Percentiles rank a stretch among this genome's conserved stretches.
Evolutionary conservation across 1,284 basidiomycete genomes (phyloP).

Genomic region (Apiotrichum sp.): DNA sequence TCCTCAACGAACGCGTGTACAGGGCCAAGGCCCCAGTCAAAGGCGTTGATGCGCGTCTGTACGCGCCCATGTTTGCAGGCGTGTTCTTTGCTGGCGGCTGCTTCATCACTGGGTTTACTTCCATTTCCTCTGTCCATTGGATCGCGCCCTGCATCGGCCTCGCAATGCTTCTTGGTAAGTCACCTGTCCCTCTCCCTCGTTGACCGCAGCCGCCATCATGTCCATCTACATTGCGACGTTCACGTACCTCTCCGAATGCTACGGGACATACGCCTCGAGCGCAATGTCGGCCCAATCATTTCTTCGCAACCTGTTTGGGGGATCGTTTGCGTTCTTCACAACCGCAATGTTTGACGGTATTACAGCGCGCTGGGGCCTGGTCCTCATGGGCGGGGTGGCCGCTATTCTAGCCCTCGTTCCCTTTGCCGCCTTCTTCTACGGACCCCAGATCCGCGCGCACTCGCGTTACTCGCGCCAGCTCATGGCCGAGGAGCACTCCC

Average conservation of each 20-base stretch:
- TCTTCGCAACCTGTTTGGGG: constrained; percentile 14
- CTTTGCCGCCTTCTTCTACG: constrained; percentile 37
- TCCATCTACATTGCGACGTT: constrained; percentile 10
- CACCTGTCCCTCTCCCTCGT: neutral
- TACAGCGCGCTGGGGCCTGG: constrained; percentile 13
- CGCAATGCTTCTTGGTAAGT: neutral
- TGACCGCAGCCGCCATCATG: constrained; percentile 10
- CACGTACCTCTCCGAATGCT: constrained; percentile 14
- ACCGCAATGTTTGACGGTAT: constrained; percentile 13
- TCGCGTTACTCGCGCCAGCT: constrained; percentile 34
- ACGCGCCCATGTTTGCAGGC: constrained; percentile 59
- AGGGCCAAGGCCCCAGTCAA: constrained; percentile 38
- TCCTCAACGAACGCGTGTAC: constrained; percentile 64
- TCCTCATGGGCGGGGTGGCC: constrained; percentile 17
- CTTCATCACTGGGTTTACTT: constrained; percentile 50
- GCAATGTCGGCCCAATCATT: constrained; percentile 14
- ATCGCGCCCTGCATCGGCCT: constrained; percentile 15
- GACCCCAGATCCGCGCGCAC: constrained; percentile 34
- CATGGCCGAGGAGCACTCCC: constrained; percentile 35
- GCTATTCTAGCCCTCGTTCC: constrained; percentile 30
- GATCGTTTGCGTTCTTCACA: constrained; percentile 17
- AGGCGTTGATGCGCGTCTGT: constrained; percentile 69
- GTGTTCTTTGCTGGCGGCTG: constrained; percentile 59
- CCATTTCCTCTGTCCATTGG: constrained; percentile 29
- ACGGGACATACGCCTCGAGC: constrained; percentile 13